Evolutionary conservation across 1,284 basidiomycete species (phyloP).

Genomic region (Termitomyces sp.): DNA sequence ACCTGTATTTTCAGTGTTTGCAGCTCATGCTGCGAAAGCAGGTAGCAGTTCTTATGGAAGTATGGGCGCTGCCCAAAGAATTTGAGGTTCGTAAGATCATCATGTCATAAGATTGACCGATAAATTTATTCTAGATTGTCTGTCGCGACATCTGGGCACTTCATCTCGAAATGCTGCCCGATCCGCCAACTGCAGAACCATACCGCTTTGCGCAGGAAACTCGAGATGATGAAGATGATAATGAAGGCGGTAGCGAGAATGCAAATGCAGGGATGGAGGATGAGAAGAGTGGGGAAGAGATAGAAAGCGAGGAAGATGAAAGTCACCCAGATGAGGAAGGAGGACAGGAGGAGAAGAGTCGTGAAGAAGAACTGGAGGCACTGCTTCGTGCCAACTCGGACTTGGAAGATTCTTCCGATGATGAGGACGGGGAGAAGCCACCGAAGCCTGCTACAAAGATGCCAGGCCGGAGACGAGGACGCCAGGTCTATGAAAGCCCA

Average conservation of each 20-base stretch:
- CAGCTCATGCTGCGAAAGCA: conserved; percentile 79
- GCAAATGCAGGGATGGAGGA: conserved; percentile 3
- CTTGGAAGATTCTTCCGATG: conserved; percentile 32
- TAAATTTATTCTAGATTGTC: conserved; percentile 45
- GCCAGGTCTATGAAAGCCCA: conserved; percentile 43
- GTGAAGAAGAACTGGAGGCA: conserved; percentile 43
- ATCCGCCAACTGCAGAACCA: conserved; percentile 59
- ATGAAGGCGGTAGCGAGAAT: conserved; percentile 6
- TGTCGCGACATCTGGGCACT: conserved; percentile 82
- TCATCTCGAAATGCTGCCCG: conserved; percentile 60
- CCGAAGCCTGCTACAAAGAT: conserved; percentile 13
- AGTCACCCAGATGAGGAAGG: conserved; percentile 19
- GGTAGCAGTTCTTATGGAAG: conserved; percentile 48
- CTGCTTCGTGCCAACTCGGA: conserved; percentile 54
- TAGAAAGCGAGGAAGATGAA: conserved; percentile 1
- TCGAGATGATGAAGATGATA: conserved; percentile 8
- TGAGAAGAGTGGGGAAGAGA: background rate
- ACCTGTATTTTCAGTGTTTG: conserved; percentile 75
- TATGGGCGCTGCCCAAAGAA: conserved; percentile 73
- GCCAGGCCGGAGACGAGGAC: conserved; percentile 12
- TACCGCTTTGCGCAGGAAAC: conserved; percentile 38
- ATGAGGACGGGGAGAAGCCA: conserved; percentile 14
- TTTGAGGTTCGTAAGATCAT: conserved; percentile 61
- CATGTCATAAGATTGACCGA: conserved; percentile 5
- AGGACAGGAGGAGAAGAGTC: conserved; percentile 22